Evolutionary conservation across 108 stramenopile species (phyloP).

Genomic region (Cyclotella kingstonii): DNA sequence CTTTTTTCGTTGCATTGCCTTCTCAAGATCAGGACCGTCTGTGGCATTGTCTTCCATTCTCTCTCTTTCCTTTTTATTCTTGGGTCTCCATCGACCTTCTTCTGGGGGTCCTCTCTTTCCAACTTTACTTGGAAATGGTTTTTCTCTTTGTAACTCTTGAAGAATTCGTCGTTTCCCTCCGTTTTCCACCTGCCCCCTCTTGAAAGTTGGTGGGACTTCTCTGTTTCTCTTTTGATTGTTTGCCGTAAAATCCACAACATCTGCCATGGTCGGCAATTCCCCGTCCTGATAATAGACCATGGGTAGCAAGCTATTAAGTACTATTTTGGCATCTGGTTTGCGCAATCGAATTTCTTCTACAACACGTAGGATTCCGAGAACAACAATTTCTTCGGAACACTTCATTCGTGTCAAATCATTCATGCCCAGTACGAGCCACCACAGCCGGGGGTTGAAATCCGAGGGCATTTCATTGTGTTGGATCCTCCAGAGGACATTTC

Average conservation of each 20-base stretch:
- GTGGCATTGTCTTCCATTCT: constrained; percentile 31
- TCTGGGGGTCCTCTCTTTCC: background rate
- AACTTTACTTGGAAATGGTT: background rate
- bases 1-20: constrained; percentile 35
- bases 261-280: constrained; percentile 32
- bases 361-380: constrained; percentile 72
- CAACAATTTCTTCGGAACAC: constrained; percentile 81
- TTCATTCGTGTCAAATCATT: constrained; percentile 76
- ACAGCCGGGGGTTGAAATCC: constrained; percentile 77
- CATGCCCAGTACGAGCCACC: constrained; percentile 83
- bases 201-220: constrained; percentile 7
- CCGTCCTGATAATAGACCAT: constrained; percentile 50
- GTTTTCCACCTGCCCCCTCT: constrained; percentile 2
- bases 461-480: constrained; percentile 56
- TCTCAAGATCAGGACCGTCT: constrained; percentile 30
- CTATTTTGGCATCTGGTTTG: constrained; percentile 74
- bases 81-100: background rate
- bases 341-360: constrained; percentile 69
- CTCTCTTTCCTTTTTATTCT: constrained; percentile 23
- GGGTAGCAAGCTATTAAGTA: constrained; percentile 77
- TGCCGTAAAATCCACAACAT: constrained; percentile 36
- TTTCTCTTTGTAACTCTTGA: background rate
- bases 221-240: constrained; percentile 15
- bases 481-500: constrained; percentile 51
- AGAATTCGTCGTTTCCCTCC: background rate